These are phyloP conservation scores for Euphorbia schlechtendalii DNA, from an alignment of 441 rosid genomes.

Conservation along the genomic window DNA sequence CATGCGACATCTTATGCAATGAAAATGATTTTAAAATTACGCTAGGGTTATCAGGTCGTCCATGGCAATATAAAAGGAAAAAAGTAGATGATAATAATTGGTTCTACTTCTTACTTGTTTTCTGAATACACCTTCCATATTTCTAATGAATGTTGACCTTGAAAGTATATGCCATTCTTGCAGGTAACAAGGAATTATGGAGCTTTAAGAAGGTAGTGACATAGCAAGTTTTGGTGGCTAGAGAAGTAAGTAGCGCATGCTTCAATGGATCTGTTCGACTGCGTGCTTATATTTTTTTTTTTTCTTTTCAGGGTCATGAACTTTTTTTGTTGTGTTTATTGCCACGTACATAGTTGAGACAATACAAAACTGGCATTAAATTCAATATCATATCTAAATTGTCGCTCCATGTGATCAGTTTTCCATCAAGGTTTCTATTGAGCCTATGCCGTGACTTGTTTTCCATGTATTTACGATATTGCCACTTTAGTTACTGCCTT, in stretches of 20 bases:
- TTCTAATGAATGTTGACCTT: background rate
- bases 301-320: no score
- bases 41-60: background rate
- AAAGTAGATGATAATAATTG: background rate
- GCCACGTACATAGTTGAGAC: background rate
- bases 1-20: background rate
- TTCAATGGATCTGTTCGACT: background rate
- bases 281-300: background rate
- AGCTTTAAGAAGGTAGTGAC: conserved; percentile 66
- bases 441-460: background rate
- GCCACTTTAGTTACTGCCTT: background rate
- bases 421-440: background rate
- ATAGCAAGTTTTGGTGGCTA: no score
- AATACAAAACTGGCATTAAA: background rate
- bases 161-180: conserved; percentile 7
- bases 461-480: background rate
- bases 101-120: background rate
- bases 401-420: background rate
- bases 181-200: conserved; percentile 88
- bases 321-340: background rate
- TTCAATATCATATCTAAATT: background rate
- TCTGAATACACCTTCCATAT: background rate
- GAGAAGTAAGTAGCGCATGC: background rate
- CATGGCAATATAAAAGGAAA: no score
- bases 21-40: background rate